A percentile compares a stretch with the other conserved stretches of the same genome.
phyloP scores from a whole-genome alignment of 768 basidiomycete species.

The Hebeloma cylindrosporum region DNA sequence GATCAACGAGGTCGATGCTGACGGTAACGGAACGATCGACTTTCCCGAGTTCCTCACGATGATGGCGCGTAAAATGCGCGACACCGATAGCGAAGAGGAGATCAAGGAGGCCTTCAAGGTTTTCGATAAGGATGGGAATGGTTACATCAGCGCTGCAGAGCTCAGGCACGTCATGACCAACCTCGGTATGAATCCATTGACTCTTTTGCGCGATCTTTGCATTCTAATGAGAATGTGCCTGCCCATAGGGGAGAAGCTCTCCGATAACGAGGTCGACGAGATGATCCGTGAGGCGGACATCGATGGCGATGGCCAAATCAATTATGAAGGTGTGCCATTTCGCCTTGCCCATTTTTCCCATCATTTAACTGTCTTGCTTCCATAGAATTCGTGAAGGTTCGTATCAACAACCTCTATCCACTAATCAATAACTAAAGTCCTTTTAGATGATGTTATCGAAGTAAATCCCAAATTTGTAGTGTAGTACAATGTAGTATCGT shows the following conservation, averaged over 20 bases:
- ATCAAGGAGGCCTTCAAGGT: conserved; percentile 96
- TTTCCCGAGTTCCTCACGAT: conserved; percentile 44
- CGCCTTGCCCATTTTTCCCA: neutral
- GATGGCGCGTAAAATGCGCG: conserved; percentile 24
- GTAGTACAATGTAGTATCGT: neutral
- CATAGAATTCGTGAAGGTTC: conserved; percentile 10
- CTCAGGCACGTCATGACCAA: conserved; percentile 90
- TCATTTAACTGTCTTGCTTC: neutral
- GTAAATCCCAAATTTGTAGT: conserved; percentile 1
- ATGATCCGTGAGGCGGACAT: conserved; percentile 95
- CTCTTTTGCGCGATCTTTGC: neutral
- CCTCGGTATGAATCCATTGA: conserved; percentile 54
- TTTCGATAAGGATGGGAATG: conserved; percentile 95
- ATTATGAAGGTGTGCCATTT: conserved; percentile 62
- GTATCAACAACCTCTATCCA: neutral
- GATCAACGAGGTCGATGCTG: conserved; percentile 44
- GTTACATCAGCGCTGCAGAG: conserved; percentile 84
- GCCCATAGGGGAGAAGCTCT: conserved; percentile 69
- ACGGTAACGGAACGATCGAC: conserved; percentile 46
- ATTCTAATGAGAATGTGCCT: neutral
- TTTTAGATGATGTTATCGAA: conserved; percentile 11
- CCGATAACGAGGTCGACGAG: conserved; percentile 83
- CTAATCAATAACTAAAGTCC: too few species aligned
- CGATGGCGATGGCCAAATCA: conserved; percentile 87
- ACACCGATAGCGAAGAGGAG: conserved; percentile 91